Percentiles rank a stretch among this genome's conserved stretches.
Conservation (phyloP, 2,329 filamentous ascomycete genomes). For the Scedosporium dehoogii region DNA sequence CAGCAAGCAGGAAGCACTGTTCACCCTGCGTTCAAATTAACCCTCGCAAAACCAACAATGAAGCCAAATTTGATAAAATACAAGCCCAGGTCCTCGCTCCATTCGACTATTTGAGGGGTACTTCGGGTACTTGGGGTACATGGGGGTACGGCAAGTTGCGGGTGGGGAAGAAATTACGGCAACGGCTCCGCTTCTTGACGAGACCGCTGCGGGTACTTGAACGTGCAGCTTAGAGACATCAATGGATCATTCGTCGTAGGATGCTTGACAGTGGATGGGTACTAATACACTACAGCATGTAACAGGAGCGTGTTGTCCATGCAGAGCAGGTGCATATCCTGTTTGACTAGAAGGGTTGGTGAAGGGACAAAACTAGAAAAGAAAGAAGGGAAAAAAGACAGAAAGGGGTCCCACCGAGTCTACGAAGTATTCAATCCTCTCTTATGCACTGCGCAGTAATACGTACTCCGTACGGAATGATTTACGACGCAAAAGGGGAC, state of each 20-base stretch:
- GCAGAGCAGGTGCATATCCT: background rate
- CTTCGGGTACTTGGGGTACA: background rate
- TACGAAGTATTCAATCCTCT: background rate
- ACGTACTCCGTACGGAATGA: no score
- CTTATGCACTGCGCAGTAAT: background rate
- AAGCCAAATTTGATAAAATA: background rate
- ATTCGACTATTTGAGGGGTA: background rate
- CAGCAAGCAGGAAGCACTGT: background rate
- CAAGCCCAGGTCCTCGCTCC: background rate
- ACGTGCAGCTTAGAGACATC: background rate
- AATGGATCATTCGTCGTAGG: background rate
- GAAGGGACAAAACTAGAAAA: background rate
- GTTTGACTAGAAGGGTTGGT: background rate
- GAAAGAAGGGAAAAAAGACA: background rate
- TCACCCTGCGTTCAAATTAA: background rate
- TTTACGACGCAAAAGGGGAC: background rate
- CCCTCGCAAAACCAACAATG: background rate
- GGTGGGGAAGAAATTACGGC: background rate
- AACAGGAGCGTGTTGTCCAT: background rate
- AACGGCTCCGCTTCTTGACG: background rate
- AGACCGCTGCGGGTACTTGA: background rate
- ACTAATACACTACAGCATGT: background rate
- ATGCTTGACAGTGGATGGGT: background rate
- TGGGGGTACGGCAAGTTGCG: background rate
- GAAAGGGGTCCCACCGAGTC: background rate